Evolutionary conservation across 805 yeast species (phyloP).

Genomic region (Nakazawaea laoshanensis): DNA sequence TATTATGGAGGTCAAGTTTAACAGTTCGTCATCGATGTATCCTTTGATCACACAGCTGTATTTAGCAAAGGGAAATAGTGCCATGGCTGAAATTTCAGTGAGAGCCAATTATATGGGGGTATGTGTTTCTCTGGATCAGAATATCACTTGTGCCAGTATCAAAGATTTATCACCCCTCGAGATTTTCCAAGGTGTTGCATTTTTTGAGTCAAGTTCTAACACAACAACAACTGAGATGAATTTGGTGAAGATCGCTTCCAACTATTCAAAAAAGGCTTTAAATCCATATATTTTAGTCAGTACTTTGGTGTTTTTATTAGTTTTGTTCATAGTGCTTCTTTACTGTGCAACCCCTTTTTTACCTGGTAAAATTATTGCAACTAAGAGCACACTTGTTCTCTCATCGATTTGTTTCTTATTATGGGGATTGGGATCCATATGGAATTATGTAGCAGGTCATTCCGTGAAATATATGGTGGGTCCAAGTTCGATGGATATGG

Average conservation of each 20-base stretch:
- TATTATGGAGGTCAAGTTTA: constrained; percentile 39
- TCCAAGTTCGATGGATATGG: constrained; percentile 40
- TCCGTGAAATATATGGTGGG: constrained; percentile 35
- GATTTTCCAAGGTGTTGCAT: constrained; percentile 22
- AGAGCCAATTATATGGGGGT: constrained; percentile 49
- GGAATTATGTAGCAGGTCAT: constrained; percentile 48
- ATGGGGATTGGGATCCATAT: constrained; percentile 63
- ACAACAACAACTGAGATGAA: constrained; percentile 28
- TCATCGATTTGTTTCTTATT: constrained; percentile 30
- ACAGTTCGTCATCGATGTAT: constrained; percentile 34
- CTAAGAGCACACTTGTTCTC: constrained; percentile 20
- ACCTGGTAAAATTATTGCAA: constrained; percentile 28
- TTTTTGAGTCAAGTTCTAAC: constrained; percentile 23
- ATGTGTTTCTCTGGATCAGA: constrained; percentile 33
- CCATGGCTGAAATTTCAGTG: constrained; percentile 32
- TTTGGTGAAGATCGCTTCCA: constrained; percentile 35
- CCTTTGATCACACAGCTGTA: constrained; percentile 30
- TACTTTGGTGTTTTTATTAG: constrained; percentile 32
- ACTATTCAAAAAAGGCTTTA: constrained; percentile 35
- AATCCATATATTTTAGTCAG: constrained; percentile 49
- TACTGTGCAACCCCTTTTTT: constrained; percentile 40
- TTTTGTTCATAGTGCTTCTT: constrained; percentile 30
- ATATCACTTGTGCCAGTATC: constrained; percentile 28
- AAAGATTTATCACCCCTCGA: constrained; percentile 18
- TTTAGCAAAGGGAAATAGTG: constrained; percentile 20